phyloP scores from a whole-genome alignment of 805 yeast genomes.

The Jamesozyma rosinii region DNA sequence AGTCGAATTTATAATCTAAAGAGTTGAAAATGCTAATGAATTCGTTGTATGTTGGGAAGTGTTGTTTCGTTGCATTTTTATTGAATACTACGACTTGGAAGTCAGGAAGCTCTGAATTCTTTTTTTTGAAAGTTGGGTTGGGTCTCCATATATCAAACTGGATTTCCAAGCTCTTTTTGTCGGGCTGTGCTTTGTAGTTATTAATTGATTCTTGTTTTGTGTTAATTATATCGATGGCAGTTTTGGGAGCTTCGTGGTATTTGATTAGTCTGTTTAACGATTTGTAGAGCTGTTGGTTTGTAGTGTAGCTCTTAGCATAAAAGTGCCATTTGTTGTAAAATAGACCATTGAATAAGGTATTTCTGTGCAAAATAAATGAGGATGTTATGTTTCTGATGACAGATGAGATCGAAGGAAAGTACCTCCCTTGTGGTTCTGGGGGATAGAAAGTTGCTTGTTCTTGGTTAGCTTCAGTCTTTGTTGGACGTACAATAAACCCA shows the following conservation, averaged over 20 bases:
- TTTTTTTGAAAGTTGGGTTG: slow-evolving; percentile 56
- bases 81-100: slow-evolving; percentile 58
- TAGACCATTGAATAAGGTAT: slow-evolving; percentile 12
- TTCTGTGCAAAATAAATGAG: background rate
- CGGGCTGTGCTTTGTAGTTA: slow-evolving; percentile 1
- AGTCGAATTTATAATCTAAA: slow-evolving; percentile 27
- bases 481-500: slow-evolving; percentile 55
- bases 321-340: slow-evolving; percentile 18
- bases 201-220: background rate
- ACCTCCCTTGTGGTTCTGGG: background rate
- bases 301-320: slow-evolving; percentile 14
- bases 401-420: background rate
- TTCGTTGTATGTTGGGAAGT: slow-evolving; percentile 41
- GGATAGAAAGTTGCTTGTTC: slow-evolving; percentile 11
- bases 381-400: background rate
- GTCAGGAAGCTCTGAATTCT: slow-evolving; percentile 62
- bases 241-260: slow-evolving; percentile 11
- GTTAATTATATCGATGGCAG: slow-evolving; percentile 6
- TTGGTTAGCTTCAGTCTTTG: background rate
- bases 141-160: slow-evolving; percentile 83
- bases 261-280: slow-evolving; percentile 27
- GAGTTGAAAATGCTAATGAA: slow-evolving; percentile 32
- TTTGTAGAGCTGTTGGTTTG: slow-evolving; percentile 25
- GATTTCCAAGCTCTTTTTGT: slow-evolving; percentile 22
- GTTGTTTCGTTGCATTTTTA: slow-evolving; percentile 28